Evolutionary conservation across 2,329 filamentous ascomycete species (phyloP).

Genomic region (Epicoccum sorghinum): DNA sequence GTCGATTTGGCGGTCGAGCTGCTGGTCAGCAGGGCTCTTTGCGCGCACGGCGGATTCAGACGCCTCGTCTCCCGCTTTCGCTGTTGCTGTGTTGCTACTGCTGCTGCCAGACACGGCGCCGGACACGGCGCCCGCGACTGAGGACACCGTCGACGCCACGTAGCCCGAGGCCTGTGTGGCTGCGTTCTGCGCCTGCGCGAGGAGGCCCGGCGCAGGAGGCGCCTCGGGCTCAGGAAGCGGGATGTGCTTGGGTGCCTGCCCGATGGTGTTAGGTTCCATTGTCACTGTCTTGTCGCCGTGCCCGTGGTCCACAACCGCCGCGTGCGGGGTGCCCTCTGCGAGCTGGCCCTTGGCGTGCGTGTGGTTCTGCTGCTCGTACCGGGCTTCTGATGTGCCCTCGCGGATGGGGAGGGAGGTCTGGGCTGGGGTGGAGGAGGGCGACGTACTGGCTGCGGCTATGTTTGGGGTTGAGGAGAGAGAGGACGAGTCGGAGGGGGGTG

Average conservation of each 20-base stretch:
- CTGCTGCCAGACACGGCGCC: constrained; percentile 23
- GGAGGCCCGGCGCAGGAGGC: constrained; percentile 40
- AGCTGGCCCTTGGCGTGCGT: constrained; percentile 55
- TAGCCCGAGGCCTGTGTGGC: constrained; percentile 38
- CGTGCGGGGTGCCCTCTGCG: constrained; percentile 50
- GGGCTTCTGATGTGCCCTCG: constrained; percentile 51
- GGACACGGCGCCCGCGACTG: constrained; percentile 42
- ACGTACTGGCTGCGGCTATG: constrained; percentile 1
- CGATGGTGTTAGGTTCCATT: constrained; percentile 56
- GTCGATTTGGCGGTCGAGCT: constrained; percentile 40
- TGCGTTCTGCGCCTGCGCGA: constrained; percentile 53
- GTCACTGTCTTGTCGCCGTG: constrained; percentile 53
- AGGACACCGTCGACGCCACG: constrained; percentile 37
- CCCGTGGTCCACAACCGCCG: constrained; percentile 49
- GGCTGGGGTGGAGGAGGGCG: constrained; percentile 16
- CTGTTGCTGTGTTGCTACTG: constrained; percentile 21
- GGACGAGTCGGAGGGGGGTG: constrained; percentile 29
- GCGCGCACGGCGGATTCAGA: constrained; percentile 8
- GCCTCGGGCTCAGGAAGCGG: constrained; percentile 44
- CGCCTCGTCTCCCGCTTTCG: constrained; percentile 20
- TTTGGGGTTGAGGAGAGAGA: constrained; percentile 22
- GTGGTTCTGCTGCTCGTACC: constrained; percentile 49
- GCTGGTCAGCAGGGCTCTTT: constrained; percentile 40
- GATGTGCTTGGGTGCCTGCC: constrained; percentile 57
- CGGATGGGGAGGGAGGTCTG: constrained; percentile 36